phyloP scores from a whole-genome alignment of 2,329 filamentous ascomycete species.

The Dactylellina parvicollis region DNA sequence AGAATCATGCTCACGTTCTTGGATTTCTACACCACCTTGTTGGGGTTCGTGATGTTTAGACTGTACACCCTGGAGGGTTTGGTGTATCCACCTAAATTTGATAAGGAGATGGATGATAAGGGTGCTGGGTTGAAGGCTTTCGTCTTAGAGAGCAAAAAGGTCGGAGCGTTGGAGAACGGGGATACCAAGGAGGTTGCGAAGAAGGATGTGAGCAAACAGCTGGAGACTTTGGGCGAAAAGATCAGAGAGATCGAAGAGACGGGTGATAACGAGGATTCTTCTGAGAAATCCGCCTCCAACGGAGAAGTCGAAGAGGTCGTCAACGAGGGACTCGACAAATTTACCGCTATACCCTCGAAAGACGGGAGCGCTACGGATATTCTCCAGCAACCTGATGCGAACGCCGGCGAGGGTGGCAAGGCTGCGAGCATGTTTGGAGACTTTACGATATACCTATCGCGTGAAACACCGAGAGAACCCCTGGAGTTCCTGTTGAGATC shows the following conservation, averaged over 20 bases:
- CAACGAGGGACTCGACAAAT: slow-evolving; percentile 79
- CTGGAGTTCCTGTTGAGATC: slow-evolving; percentile 92
- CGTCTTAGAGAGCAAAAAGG: slow-evolving; percentile 79
- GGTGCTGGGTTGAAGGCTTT: slow-evolving; percentile 92
- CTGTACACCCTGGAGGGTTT: slow-evolving; percentile 90
- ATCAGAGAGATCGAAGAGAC: slow-evolving; percentile 54
- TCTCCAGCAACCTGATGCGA: slow-evolving; percentile 76
- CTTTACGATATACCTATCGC: slow-evolving; percentile 90
- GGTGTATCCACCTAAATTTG: slow-evolving; percentile 95
- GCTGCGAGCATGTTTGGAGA: slow-evolving; percentile 58
- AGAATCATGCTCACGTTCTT: slow-evolving; percentile 99
- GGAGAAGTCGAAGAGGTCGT: slow-evolving; percentile 53
- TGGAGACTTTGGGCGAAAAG: slow-evolving; percentile 57
- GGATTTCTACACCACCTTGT: slow-evolving; percentile 96
- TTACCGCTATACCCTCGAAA: slow-evolving; percentile 70
- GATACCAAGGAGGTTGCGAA: slow-evolving; percentile 4
- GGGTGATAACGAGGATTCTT: slow-evolving; percentile 19
- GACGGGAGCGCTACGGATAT: slow-evolving; percentile 84
- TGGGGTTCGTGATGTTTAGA: slow-evolving; percentile 95
- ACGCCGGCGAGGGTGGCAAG: slow-evolving; percentile 61
- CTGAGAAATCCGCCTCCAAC: slow-evolving; percentile 17
- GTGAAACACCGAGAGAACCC: slow-evolving; percentile 88
- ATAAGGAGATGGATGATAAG: slow-evolving; percentile 83
- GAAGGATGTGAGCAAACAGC: slow-evolving; percentile 56
- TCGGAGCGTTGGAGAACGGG: slow-evolving; percentile 49